These are phyloP conservation scores for Pythium rishiriense DNA, from an alignment of 352 stramenopile genomes.

Conservation along the genomic window DNA sequence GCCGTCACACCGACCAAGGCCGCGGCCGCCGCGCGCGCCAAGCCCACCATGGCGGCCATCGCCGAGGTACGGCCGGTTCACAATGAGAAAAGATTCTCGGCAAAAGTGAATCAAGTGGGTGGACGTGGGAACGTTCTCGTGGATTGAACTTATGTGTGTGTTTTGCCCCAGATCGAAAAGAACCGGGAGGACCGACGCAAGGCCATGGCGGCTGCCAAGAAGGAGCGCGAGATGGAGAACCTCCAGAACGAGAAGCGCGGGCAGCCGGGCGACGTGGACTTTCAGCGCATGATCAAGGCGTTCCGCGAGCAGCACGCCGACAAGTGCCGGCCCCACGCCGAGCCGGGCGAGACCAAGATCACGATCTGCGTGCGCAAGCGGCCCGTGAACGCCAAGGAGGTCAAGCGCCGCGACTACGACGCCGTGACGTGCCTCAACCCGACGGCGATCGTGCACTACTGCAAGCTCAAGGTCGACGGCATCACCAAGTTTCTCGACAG, in stretches of 20 bases:
- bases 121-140: no score
- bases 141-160: not conserved
- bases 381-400: conserved; percentile 91
- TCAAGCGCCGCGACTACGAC: conserved; percentile 94
- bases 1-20: conserved; percentile 27
- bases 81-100: not conserved
- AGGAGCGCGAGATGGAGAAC: conserved; percentile 82
- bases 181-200: conserved; percentile 83
- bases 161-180: conserved; percentile 64
- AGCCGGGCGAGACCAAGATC: conserved; percentile 85
- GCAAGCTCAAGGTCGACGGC: conserved; percentile 97
- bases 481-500: conserved; percentile 99
- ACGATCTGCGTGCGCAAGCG: conserved; percentile 96
- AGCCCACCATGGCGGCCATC: conserved; percentile 72
- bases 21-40: conserved; percentile 27
- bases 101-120: not conserved
- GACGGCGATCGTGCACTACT: conserved; percentile 94
- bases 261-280: conserved; percentile 88
- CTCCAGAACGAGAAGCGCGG: conserved; percentile 78
- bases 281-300: conserved; percentile 89
- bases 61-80: conserved; percentile 34
- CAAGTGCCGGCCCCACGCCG: conserved; percentile 46
- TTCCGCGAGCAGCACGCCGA: conserved; percentile 81
- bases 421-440: conserved; percentile 95
- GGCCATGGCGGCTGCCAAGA: conserved; percentile 85